Evolutionary conservation across 2,329 filamentous ascomycete genomes (phyloP), one percentile per base, ranked within the genome.

Genomic region (Magnaporthales sp.): DNA sequence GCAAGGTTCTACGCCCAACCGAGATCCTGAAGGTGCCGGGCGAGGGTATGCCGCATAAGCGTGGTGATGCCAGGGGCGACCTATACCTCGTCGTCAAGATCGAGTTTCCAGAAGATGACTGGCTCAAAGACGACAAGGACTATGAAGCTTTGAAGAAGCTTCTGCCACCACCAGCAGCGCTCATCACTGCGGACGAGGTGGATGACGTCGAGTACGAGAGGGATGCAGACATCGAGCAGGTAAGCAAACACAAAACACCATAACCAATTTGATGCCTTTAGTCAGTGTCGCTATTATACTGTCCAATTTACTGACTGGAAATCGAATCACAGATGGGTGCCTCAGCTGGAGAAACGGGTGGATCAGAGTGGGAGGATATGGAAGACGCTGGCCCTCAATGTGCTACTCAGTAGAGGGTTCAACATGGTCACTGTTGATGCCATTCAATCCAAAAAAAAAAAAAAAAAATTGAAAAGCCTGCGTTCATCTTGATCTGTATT

Each of bases 1-100:
- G 94, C 71, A 90, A 93, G 76, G 84, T 98, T 65, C 79, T 99
- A 46, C 87, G 88, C 29, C 93, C 95, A 0, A 90, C 89, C 29
- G 91, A 99, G 75, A 86, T 94, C 8, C 83, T 99, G 72, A 97
- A 93, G 81, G 82, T 99, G 1, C 78, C 84, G 2, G 93, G 92
- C 29, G 95, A 99, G 80, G 95, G 95, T 68, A 99, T 99, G 95
- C 95, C 95, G 1, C 78, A 89, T 72, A 97, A 97, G 84, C 88
- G 89, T 67, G 91, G 89, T 69, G 95, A 99, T 54, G 74, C 80
- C 4, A 92, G 88, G 75, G 95, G 95, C 60, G 93, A 98, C 74
- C 81, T 99, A 22, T 99, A 94, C 78, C 83, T 99, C 58, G 81
- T 91, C 51, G 89, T 97, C 70, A 89, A 95, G 72, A 85, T 99